Conservation (phyloP, 164 flowering plant genomes). For the Macadamia tetraphylla region DNA sequence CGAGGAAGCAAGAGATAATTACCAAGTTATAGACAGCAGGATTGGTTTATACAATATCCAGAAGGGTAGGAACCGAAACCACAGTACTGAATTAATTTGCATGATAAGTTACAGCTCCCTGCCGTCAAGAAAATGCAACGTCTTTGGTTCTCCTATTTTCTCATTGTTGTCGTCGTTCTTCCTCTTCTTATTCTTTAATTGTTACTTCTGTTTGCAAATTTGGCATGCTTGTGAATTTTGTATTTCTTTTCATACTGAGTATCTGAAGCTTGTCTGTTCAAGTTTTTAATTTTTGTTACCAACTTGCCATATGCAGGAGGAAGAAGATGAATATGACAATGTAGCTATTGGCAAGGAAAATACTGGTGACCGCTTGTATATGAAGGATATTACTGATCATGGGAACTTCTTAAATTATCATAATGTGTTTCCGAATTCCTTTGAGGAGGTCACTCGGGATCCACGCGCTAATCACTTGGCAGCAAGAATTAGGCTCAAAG, state of each 20-base stretch:
- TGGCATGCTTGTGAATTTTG: neutral
- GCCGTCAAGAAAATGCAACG: no score
- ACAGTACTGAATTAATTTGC: no score
- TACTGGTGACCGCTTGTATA: slow-evolving; percentile 51
- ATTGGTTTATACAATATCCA: no score
- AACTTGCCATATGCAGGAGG: slow-evolving; percentile 50
- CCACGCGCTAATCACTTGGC: slow-evolving; percentile 81
- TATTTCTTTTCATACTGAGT: neutral
- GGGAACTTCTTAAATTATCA: slow-evolving; percentile 25
- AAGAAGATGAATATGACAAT: slow-evolving; percentile 87
- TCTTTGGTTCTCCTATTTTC: no score
- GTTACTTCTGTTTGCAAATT: neutral
- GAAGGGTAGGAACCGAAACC: no score
- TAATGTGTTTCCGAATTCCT: slow-evolving; percentile 42
- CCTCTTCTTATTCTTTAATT: no score
- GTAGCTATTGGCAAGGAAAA: slow-evolving; percentile 70
- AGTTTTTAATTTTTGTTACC: neutral
- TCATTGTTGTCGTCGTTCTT: no score
- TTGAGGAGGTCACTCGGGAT: slow-evolving; percentile 39
- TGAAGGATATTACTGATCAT: slow-evolving; percentile 48
- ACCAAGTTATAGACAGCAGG: no score
- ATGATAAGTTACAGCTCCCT: no score
- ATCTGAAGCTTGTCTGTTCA: neutral
- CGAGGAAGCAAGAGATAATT: no score
- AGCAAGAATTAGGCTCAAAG: slow-evolving; percentile 61